These are phyloP conservation scores for Coemansia sp. DNA, from an alignment of 192 early-diverging fungal species.

Conservation along the genomic window DNA sequence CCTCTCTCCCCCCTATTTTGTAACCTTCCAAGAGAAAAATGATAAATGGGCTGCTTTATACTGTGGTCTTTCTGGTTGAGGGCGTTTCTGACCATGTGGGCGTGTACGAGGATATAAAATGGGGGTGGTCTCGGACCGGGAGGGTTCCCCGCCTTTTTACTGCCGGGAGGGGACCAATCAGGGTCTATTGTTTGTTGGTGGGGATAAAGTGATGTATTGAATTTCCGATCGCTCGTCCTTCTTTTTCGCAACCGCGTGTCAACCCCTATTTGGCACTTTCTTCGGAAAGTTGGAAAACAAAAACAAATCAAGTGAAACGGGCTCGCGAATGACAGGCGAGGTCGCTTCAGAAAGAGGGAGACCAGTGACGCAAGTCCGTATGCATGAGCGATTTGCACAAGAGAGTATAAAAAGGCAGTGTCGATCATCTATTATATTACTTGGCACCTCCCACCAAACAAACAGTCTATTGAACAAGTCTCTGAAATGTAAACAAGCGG, in stretches of 20 bases:
- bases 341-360: background rate
- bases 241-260: background rate
- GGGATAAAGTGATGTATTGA: background rate
- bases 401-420: background rate
- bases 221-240: background rate
- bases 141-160: background rate
- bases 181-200: background rate
- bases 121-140: conserved; percentile 7
- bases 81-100: background rate
- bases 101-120: background rate
- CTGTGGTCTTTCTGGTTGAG: background rate
- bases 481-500: too few species aligned
- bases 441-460: background rate
- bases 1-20: background rate
- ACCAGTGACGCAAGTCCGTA: background rate
- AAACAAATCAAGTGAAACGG: background rate
- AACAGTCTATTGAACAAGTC: too few species aligned
- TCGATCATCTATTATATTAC: background rate
- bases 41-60: too few species aligned
- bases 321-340: background rate
- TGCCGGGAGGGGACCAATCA: conserved; percentile 3
- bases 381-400: conserved; percentile 2
- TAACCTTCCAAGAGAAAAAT: background rate
- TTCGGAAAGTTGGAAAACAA: background rate
- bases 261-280: background rate